Evolutionary conservation across 352 stramenopile species (phyloP).

Genomic region (Phytophthora nicotianae): DNA sequence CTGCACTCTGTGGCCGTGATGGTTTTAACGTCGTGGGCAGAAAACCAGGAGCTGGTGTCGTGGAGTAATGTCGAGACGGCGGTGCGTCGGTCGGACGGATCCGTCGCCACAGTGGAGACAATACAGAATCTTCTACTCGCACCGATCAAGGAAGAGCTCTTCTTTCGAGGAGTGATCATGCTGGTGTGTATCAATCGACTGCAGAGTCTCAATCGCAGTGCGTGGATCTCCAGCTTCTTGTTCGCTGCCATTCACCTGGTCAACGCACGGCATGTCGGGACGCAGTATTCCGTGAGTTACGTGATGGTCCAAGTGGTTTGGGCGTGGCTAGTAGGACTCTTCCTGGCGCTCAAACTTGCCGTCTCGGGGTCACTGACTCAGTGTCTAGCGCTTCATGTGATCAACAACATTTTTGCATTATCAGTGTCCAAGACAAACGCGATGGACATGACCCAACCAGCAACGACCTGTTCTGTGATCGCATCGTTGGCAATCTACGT

Average conservation of each 20-base stretch:
- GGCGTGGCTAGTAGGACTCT: slow-evolving; percentile 50
- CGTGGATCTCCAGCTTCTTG: slow-evolving; percentile 36
- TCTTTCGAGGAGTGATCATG: slow-evolving; percentile 63
- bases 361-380: slow-evolving; percentile 51
- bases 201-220: slow-evolving; percentile 25
- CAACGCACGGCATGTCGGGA: slow-evolving; percentile 35
- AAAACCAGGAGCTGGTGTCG: slow-evolving; percentile 23
- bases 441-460: slow-evolving; percentile 19
- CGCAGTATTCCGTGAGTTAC: slow-evolving; percentile 35
- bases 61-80: slow-evolving; percentile 29
- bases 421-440: slow-evolving; percentile 20
- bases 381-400: slow-evolving; percentile 58
- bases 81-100: slow-evolving; percentile 13
- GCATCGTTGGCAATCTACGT: slow-evolving; percentile 16
- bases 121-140: slow-evolving; percentile 43
- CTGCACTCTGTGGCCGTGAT: slow-evolving; percentile 19
- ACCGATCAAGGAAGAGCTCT: slow-evolving; percentile 64
- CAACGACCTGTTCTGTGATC: slow-evolving; percentile 9
- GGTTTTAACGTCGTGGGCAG: slow-evolving; percentile 4
- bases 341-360: slow-evolving; percentile 45
- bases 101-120: slow-evolving; percentile 16
- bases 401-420: slow-evolving; percentile 66
- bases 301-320: slow-evolving; percentile 50
- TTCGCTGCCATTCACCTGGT: slow-evolving; percentile 61
- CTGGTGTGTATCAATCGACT: slow-evolving; percentile 56